Base-by-base conservation (phyloP, 2,329 filamentous ascomycete species). In the Trichoderma endophyticum region DNA sequence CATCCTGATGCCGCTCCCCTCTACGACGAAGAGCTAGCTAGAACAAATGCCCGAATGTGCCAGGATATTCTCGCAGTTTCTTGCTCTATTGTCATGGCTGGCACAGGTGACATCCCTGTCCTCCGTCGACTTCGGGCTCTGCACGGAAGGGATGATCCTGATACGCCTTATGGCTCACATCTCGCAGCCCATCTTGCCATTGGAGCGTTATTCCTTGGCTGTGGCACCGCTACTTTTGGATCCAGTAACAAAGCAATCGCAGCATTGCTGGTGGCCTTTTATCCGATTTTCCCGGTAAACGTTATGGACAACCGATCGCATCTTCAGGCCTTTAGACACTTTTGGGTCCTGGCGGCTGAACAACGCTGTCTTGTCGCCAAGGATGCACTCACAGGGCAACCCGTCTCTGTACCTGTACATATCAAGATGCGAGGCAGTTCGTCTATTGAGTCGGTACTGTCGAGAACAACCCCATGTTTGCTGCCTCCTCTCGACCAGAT, bases 231-330 rank as follows among this genome's bases (percentile, higher is more conserved):
- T 77, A 98, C 96, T 0, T 94, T 99, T 78, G 92, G 93, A 70
- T 97, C 93, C 5, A 95, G 92, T 48, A 92, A 98, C 78, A 85
- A 97, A 69, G 95, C 95, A 11, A 90, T 97, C 63, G 95, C 94
- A 1, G 90, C 93, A 14, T 86, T 99, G 7, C 88, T 99, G 8
- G 91, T 96, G 57, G 92, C 96, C 1, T 97, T 99, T 80, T 99
- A 99, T 78, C 96, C 96, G 0, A 87, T 98, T 24, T 98, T 97
- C 79, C 96, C 96, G 0, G 92, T 89, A 11, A 92, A 90, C 34
- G 93, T 98, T 2, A 92, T 97, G 77, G 96, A 99, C 82, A 98
- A 98, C 79, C 92, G 93, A 75, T 94, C 94, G 12, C 96, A 99
- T 77, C 86, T 99, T 6, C 96, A 99, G 83, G 96, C 97, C 4